phyloP scores from a whole-genome alignment of 768 basidiomycete species.

The Boletus barrowsii region DNA sequence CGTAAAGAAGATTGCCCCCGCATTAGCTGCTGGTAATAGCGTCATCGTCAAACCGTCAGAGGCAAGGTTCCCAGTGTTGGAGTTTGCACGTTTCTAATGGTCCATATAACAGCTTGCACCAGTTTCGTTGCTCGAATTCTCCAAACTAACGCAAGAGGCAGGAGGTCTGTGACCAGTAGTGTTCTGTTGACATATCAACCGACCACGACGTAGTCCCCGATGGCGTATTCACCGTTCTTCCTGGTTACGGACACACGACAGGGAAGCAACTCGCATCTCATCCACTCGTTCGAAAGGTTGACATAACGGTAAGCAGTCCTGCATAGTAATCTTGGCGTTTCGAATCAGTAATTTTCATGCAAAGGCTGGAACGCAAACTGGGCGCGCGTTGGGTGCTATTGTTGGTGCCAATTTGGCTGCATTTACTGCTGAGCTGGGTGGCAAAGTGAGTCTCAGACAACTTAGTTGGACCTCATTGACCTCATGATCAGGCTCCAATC shows the following conservation, averaged over 20 bases:
- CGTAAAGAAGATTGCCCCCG: slow-evolving; percentile 84
- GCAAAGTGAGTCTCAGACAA: slow-evolving; percentile 51
- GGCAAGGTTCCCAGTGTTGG: slow-evolving; percentile 31
- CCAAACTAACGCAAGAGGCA: slow-evolving; percentile 56
- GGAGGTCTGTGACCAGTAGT: slow-evolving; percentile 48
- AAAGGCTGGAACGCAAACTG: slow-evolving; percentile 77
- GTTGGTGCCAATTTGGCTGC: slow-evolving; percentile 72
- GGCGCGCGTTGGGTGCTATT: slow-evolving; percentile 66
- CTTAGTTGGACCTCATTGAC: background rate
- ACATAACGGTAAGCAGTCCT: slow-evolving; percentile 62
- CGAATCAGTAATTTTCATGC: background rate
- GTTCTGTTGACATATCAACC: background rate
- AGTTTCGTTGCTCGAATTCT: slow-evolving; percentile 75
- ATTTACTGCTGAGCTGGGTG: slow-evolving; percentile 84
- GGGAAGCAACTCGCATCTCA: slow-evolving; percentile 66
- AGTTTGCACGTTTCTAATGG: background rate
- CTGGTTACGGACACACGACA: slow-evolving; percentile 64
- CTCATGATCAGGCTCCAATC: slow-evolving; percentile 61
- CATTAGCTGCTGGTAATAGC: slow-evolving; percentile 80
- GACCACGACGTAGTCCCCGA: slow-evolving; percentile 55
- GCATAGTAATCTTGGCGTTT: background rate
- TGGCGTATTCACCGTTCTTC: slow-evolving; percentile 70
- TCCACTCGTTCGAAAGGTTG: slow-evolving; percentile 72
- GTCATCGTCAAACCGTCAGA: slow-evolving; percentile 84
- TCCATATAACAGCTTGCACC: slow-evolving; percentile 58